A percentile compares a stretch with the other conserved stretches of the same genome.
Evolutionary conservation across 164 flowering plant species (phyloP).

Genomic region (Annona cherimola): DNA sequence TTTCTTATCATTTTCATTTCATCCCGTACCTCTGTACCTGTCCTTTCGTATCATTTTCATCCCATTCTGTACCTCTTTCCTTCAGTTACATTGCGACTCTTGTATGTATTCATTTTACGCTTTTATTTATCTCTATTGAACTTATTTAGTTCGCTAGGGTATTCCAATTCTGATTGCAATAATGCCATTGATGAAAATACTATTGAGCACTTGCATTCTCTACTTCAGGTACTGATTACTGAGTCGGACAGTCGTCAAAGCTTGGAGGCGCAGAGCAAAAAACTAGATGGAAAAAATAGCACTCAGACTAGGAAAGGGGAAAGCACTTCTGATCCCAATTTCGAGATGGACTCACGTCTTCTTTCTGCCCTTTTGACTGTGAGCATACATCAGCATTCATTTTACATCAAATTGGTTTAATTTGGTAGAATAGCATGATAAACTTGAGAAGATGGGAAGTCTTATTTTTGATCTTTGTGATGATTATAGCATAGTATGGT

Average conservation of each 20-base stretch:
- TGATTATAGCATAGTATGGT: not conserved
- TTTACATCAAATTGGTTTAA: not conserved
- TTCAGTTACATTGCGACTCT: no score
- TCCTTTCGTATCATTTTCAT: no score
- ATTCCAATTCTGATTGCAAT: not conserved
- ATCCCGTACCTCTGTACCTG: no score
- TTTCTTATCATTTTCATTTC: no score
- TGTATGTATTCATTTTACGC: not conserved
- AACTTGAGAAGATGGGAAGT: not conserved
- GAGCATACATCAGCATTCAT: conserved; percentile 18
- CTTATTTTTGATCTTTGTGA: no score
- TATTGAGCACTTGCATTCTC: not conserved
- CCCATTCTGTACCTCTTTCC: no score
- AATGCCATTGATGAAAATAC: not conserved
- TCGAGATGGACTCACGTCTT: conserved; percentile 86
- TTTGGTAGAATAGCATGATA: not conserved
- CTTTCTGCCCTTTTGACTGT: conserved; percentile 83
- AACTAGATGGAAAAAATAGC: conserved; percentile 20
- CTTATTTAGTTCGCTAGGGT: not conserved
- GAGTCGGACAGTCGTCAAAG: conserved; percentile 38
- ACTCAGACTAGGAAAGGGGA: conserved; percentile 25
- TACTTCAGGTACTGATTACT: conserved; percentile 60
- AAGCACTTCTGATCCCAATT: conserved; percentile 41
- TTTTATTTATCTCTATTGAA: not conserved
- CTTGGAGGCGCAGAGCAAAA: conserved; percentile 25